Evolutionary conservation across 495 filamentous ascomycete genomes (phyloP).

Genomic region (Alectoria sarmentosa): DNA sequence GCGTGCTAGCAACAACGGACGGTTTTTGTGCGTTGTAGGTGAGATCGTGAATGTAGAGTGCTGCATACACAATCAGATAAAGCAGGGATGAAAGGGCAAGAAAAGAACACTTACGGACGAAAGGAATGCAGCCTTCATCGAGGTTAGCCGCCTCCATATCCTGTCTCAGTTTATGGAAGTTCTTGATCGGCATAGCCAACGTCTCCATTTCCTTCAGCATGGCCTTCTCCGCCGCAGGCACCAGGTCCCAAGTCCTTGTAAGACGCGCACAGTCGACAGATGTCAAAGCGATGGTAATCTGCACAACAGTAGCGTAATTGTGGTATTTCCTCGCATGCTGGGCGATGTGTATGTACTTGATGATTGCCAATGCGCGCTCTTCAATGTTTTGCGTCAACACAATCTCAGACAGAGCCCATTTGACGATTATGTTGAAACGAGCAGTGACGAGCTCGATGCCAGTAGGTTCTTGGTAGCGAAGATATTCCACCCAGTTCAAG

Average conservation of each 20-base stretch:
- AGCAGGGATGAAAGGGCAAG: not conserved
- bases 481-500: constrained; percentile 85
- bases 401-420: constrained; percentile 91
- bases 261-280: constrained; percentile 75
- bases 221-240: constrained; percentile 61
- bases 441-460: constrained; percentile 95
- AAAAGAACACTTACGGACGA: constrained; percentile 60
- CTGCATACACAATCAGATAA: constrained; percentile 28
- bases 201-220: constrained; percentile 75
- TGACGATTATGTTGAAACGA: constrained; percentile 94
- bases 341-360: constrained; percentile 91
- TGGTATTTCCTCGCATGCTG: constrained; percentile 73
- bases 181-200: constrained; percentile 78
- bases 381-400: constrained; percentile 75
- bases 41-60: constrained; percentile 91
- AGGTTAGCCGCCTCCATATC: constrained; percentile 81
- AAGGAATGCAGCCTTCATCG: constrained; percentile 89
- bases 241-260: constrained; percentile 70
- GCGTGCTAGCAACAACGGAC: constrained; percentile 52
- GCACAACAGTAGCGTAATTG: constrained; percentile 96
- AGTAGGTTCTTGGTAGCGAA: constrained; percentile 69
- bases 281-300: constrained; percentile 85
- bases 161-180: constrained; percentile 80
- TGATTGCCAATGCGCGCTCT: constrained; percentile 76
- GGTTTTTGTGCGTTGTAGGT: constrained; percentile 93